phyloP scores from a whole-genome alignment of 345 rosid genomes.

The Citrus sp. region DNA sequence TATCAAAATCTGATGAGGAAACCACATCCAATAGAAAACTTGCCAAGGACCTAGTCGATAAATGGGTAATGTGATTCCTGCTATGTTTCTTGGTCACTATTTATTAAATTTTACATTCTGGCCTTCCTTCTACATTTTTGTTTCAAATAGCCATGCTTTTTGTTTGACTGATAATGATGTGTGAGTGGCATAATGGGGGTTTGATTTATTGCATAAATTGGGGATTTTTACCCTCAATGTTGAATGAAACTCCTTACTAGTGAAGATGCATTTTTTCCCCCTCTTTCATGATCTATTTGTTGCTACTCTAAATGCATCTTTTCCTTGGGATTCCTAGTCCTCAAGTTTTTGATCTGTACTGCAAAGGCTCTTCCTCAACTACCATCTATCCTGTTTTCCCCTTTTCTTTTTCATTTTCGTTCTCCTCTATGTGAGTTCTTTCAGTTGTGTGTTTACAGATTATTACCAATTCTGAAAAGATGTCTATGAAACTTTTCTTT shows the following conservation, averaged over 20 bases:
- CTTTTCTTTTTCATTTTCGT: neutral
- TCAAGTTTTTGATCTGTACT: neutral
- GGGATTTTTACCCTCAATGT: neutral
- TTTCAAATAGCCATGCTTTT: neutral
- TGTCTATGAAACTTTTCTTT: neutral
- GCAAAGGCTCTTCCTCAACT: neutral
- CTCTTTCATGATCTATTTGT: neutral
- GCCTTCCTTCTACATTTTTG: neutral
- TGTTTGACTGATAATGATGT: neutral
- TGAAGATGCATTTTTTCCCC: neutral
- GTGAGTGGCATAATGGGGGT: neutral
- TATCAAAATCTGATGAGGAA: constrained; percentile 97
- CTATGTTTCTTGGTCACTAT: neutral
- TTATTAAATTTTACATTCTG: neutral
- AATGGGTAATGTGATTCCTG: constrained; percentile 64
- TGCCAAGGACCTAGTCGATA: constrained; percentile 96
- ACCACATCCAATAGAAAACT: constrained; percentile 86
- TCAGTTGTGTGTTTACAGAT: neutral
- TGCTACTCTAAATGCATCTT: neutral
- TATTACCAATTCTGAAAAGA: neutral
- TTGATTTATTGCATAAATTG: neutral
- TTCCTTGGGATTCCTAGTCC: neutral
- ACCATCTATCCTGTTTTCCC: neutral
- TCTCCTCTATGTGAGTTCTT: neutral
- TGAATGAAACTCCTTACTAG: neutral